Percentiles rank a stretch among this genome's conserved stretches.
Evolutionary conservation across 805 yeast genomes (phyloP).

Genomic region (Metschnikowia borealis): DNA sequence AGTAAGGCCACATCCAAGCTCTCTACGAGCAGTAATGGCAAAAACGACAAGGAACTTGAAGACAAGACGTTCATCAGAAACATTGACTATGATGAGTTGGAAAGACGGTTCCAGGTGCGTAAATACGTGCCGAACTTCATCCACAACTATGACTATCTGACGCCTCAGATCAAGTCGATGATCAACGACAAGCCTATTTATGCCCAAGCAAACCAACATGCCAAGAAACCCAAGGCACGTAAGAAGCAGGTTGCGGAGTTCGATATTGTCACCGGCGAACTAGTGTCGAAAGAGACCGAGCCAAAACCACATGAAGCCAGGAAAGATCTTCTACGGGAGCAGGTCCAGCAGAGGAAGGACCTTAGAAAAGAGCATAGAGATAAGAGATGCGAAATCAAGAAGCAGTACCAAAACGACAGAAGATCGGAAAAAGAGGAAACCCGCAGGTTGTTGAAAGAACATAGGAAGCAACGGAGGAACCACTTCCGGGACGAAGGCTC

Average conservation of each 20-base stretch:
- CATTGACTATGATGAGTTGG: conserved; percentile 36
- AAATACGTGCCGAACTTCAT: conserved; percentile 38
- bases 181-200: conserved; percentile 39
- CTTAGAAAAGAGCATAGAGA: conserved; percentile 5
- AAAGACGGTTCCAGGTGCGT: conserved; percentile 28
- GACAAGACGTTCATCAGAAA: conserved; percentile 21
- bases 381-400: not conserved
- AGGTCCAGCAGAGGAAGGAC: conserved; percentile 1
- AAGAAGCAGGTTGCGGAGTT: conserved; percentile 7
- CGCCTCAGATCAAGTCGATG: conserved; percentile 34
- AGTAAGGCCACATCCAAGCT: conserved; percentile 7
- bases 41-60: conserved; percentile 2
- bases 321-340: not conserved
- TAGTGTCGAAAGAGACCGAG: not conserved
- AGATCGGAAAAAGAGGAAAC: conserved; percentile 8
- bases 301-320: not conserved
- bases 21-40: not conserved
- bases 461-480: conserved; percentile 4
- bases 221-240: conserved; percentile 4
- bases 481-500: not conserved
- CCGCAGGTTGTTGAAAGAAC: conserved; percentile 8
- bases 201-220: conserved; percentile 31
- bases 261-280: conserved; percentile 11
- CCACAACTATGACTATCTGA: conserved; percentile 33
- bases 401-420: conserved; percentile 1